Evolutionary conservation across 2,329 filamentous ascomycete species (phyloP), one percentile per base, ranked within the genome.

Genomic region (Epicoccum sorghinum): DNA sequence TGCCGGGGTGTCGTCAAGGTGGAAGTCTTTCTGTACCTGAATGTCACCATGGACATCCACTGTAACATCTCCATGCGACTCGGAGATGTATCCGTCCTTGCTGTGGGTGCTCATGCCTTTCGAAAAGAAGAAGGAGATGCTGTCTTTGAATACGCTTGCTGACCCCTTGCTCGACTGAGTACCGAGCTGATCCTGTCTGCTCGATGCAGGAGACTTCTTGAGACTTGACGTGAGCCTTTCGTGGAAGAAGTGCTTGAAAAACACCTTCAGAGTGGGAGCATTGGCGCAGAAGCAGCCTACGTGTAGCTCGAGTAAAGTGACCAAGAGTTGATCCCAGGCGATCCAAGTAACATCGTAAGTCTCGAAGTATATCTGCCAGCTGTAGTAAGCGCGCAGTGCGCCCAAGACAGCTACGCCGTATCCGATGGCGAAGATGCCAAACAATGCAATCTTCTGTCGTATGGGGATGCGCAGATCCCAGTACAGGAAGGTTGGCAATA

Each of bases 321-420:
- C 59, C 1, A 65, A 41, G 18, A 64, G 64, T 4, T 61, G 44
- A 22, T 67, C 50, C 61, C 62, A 66, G 4, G 56, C 55, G 4
- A 52, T 48, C 69, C 69, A 72, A 7, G 68, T 71, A 7, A 68
- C 54, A 38, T 71, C 69, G 53, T 71, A 71, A 0, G 69, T 67
- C 10, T 53, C 53, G 44, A 65, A 71, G 50, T 69, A 72, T 9
- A 66, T 60, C 10, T 53, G 29, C 64, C 65, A 71, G 38, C 59
- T 64, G 46, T 60, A 69, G 51, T 70, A 71, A 2, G 62, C 57
- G 18, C 69, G 67, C 12, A 70, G 12, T 8, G 27, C 53, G 5
- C 66, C 68, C 0, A 71, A 29, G 0, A 61, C 66, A 36, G 67
- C 65, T 5, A 64, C 66, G 4, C 62, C 62, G 8, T 72, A 72